Conservation (phyloP, 306 rosid species). For the Prinsepia uniflora region DNA sequence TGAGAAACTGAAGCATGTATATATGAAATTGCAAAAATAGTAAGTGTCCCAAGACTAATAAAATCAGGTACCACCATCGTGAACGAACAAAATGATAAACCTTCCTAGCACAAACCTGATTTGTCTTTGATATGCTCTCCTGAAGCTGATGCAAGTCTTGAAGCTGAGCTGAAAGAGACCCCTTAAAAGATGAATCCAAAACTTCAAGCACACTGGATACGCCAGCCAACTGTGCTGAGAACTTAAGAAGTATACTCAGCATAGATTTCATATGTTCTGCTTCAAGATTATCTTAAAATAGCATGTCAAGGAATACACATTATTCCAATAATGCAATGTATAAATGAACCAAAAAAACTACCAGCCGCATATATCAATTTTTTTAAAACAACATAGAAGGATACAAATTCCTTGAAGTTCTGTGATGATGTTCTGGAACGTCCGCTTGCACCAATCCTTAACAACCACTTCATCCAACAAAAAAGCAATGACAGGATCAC, state of each 20-base stretch:
- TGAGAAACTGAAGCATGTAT: slow-evolving; percentile 3
- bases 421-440: slow-evolving; percentile 58
- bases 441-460: slow-evolving; percentile 97
- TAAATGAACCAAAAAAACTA: slow-evolving; percentile 3
- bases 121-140: slow-evolving; percentile 74
- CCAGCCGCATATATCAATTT: slow-evolving; percentile 25
- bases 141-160: slow-evolving; percentile 75
- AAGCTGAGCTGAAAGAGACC: slow-evolving; percentile 79
- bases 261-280: slow-evolving; percentile 45
- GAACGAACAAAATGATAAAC: slow-evolving; percentile 14
- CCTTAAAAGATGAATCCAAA: slow-evolving; percentile 83
- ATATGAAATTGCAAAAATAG: slow-evolving; percentile 4
- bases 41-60: slow-evolving; percentile 1
- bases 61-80: slow-evolving; percentile 12
- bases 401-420: slow-evolving; percentile 86
- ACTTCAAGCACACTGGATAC: slow-evolving; percentile 85
- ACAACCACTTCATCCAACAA: slow-evolving; percentile 99
- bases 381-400: slow-evolving; percentile 30
- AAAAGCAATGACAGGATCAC: slow-evolving; percentile 95
- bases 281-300: slow-evolving; percentile 60
- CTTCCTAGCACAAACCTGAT: slow-evolving; percentile 62
- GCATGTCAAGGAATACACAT: slow-evolving; percentile 33
- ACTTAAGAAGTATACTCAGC: slow-evolving; percentile 62
- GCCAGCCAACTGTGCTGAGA: slow-evolving; percentile 61
- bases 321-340: neutral